Percentiles rank a stretch among this genome's conserved stretches.
Conservation (phyloP, 2,329 filamentous ascomycete genomes). For the Dactylellina parvicollis region DNA sequence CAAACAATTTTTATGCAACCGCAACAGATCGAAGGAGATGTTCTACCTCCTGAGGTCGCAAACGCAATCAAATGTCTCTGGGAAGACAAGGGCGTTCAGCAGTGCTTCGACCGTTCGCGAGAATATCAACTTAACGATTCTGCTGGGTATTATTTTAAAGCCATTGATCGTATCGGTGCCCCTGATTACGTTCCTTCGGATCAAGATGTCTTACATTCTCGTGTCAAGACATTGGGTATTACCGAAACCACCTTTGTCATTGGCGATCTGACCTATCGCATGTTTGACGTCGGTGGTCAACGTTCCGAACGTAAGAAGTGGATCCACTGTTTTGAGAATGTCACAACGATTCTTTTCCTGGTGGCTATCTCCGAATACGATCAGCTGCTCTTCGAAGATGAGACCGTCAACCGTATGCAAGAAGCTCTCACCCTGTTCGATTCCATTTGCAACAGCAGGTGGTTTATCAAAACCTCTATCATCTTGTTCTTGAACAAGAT, state of each 20-base stretch:
- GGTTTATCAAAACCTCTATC: conserved; percentile 78
- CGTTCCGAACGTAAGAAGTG: conserved; percentile 98
- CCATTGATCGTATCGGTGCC: conserved; percentile 87
- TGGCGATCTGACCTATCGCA: conserved; percentile 90
- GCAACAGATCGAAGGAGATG: conserved; percentile 93
- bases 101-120: conserved; percentile 93
- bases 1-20: conserved; percentile 99
- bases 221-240: conserved; percentile 98
- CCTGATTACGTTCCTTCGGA: conserved; percentile 95
- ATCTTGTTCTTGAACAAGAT: conserved; percentile 81
- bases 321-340: conserved; percentile 99
- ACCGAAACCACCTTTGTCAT: conserved; percentile 97
- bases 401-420: conserved; percentile 85
- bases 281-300: conserved; percentile 97
- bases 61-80: conserved; percentile 90
- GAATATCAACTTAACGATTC: conserved; percentile 98
- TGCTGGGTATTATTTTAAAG: conserved; percentile 97
- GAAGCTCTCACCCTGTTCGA: conserved; percentile 77
- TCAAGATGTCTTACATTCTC: conserved; percentile 91
- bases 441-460: conserved; percentile 76
- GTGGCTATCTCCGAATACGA: conserved; percentile 98
- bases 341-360: conserved; percentile 94
- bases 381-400: conserved; percentile 93
- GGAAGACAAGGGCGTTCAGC: conserved; percentile 91
- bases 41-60: conserved; percentile 91